Base-by-base conservation (phyloP, 495 filamentous ascomycete species). In the Penicillium coffeae region DNA sequence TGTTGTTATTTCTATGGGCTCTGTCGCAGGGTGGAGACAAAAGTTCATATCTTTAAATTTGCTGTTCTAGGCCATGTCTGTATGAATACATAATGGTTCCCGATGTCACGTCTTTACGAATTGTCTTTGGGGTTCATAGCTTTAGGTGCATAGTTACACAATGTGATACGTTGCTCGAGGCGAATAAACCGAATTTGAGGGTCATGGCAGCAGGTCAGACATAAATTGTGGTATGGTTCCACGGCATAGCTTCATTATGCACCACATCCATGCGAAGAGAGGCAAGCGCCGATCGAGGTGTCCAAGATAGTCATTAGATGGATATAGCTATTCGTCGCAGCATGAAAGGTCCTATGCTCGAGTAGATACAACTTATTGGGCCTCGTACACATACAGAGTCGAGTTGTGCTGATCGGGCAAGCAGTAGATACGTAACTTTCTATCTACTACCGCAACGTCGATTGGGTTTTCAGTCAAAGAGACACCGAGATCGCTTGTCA, bases 341-440 rank as follows among this genome's bases (percentile, higher is more conserved):
- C 19, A 38, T 38, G 35, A 38, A 15, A 38, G 2, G 21, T 35
- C 19, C n/a, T n/a, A n/a, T n/a, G n/a, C n/a, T n/a, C n/a, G n/a
- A n/a, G n/a, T n/a, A n/a, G n/a, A n/a, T n/a, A n/a, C n/a, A n/a
- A n/a, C n/a, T 32, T 34, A 47, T 36, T 9, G 14, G 10, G 65
- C 61, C 54, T 71, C 66, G 42, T 67, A 69, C 8, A 61, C 55
- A 47, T 65, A 70, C 20, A 72, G 49, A 5, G 63, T 69, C 15
- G 62, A 63, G 21, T 70, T 67, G 22, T 48, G 49, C 37, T 66
- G 60, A 32, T 71, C 60, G 16, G 67, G 68, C 22, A 69, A 41
- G 40, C 59, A 66, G 42, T 60, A 69, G 20, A 71, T 51, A 21
- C 60, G 53, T 51, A 69, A 41, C 43, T 62, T 66, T 7, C 65